Conservation (phyloP, 2,329 filamentous ascomycete species). For the Xylaria sp. region DNA sequence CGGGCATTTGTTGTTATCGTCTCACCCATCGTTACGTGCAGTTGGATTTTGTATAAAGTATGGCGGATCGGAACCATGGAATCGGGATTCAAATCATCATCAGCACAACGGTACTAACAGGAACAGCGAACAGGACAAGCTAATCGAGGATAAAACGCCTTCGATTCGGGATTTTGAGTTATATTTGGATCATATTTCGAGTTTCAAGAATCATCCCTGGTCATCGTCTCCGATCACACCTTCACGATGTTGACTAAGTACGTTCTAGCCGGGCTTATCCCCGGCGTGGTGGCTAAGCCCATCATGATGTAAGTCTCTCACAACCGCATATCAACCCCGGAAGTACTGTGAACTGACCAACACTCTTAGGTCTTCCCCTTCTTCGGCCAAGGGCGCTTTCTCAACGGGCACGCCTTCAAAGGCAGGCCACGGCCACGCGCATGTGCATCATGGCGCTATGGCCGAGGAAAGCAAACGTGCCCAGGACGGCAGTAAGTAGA, state of each 20-base stretch:
- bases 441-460: not conserved
- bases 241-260: constrained; percentile 47
- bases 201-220: constrained; percentile 14
- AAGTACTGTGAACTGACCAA: not conserved
- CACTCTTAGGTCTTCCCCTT: constrained; percentile 6
- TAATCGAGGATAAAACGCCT: not conserved
- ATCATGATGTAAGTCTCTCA: constrained; percentile 44
- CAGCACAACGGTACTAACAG: constrained; percentile 29
- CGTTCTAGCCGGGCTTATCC: constrained; percentile 46
- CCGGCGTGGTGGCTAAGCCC: constrained; percentile 46
- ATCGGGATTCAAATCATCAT: not conserved
- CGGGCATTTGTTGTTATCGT: constrained; percentile 11
- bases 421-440: not conserved
- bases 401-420: constrained; percentile 6
- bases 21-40: not conserved
- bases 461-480: not conserved
- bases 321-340: not conserved
- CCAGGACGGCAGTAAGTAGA: not conserved
- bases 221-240: constrained; percentile 8
- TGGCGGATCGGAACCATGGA: constrained; percentile 12
- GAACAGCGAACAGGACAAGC: constrained; percentile 8
- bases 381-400: not conserved
- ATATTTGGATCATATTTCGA: constrained; percentile 18
- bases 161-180: constrained; percentile 8
- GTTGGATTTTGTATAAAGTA: constrained; percentile 35